Evolutionary conservation across 208 protist genomes (phyloP), one percentile per base, ranked within the genome.

Genomic region (Leishmania tarentolae): DNA sequence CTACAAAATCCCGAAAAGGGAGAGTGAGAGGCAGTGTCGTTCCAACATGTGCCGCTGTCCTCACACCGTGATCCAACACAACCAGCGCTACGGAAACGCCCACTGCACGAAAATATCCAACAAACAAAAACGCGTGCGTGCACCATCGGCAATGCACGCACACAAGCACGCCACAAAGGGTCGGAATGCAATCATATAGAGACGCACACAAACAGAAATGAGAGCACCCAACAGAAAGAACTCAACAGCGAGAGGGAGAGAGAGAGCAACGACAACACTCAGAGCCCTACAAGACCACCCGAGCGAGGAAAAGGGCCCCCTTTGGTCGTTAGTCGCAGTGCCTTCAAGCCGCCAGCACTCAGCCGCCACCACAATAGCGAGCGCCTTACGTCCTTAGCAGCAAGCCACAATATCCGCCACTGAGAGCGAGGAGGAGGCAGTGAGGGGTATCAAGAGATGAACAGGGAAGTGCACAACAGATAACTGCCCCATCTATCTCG

Each of bases 1-100:
- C 1, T 31, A 44, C 35, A 57, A 19, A 53, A 4, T 35, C 31
- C 8, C 11, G 69, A 44, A 57, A 57, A 40, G 68, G 68, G 21
- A 57, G 46, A 74, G 70, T 57, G 70, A 75, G 47, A 57, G 15
- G 71, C 71, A 76, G 71, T 59, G 28, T 44, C 5, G 28, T 50
- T 35, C 31, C 44, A 15, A 28, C 71, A 61, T 57, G 31, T 59
- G 50, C 46, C 50, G 71, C 71, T 57, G 71, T 0, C 35, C 6
- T 37, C 13, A 50, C 47, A 17, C 70, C 70, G n/a, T 7, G 7
- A 56, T 3, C 40, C 28, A 17, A 74, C 70, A 74, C 46, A 6
- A 13, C 9, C 70, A 35, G 44, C 70, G n/a, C 70, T 56, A 59
- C 71, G 47, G 71, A 46, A 46, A 76, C 71, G 50, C 50, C 35